phyloP scores from a whole-genome alignment of 306 rosid species.

The Cicer pinnatifidum region DNA sequence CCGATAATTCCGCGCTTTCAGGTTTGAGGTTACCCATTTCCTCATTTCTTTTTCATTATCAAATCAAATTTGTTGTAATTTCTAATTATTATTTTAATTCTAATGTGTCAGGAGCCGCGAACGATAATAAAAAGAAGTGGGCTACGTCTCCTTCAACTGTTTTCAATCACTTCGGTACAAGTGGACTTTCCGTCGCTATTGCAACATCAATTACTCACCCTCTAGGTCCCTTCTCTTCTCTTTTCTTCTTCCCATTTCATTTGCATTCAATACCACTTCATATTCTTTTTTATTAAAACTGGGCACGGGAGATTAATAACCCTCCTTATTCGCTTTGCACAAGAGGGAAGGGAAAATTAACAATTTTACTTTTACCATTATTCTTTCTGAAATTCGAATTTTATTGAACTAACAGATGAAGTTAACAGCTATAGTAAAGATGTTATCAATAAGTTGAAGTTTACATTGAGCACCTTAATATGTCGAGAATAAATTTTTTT shows the following conservation, averaged over 20 bases:
- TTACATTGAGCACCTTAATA: constrained; percentile 31
- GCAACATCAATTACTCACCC: constrained; percentile 88
- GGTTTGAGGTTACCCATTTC: constrained; percentile 59
- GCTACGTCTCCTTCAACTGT: constrained; percentile 61
- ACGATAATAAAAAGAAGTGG: constrained; percentile 61
- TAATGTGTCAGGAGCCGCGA: constrained; percentile 50
- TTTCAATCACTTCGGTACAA: constrained; percentile 73
- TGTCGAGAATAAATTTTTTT: constrained; percentile 18
- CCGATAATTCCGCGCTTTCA: constrained; percentile 49
- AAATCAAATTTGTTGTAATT: not conserved
- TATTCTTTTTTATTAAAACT: too few relatives aligned
- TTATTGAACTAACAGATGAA: constrained; percentile 2
- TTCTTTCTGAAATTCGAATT: constrained; percentile 14
- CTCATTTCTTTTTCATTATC: not conserved
- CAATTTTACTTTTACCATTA: not conserved
- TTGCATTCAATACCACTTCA: not conserved
- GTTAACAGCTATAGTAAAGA: constrained; percentile 16
- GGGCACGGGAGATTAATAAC: not conserved
- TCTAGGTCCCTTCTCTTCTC: constrained; percentile 53
- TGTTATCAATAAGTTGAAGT: constrained; percentile 20
- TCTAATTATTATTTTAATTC: not conserved
- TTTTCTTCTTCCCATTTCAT: not conserved
- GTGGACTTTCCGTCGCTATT: constrained; percentile 84
- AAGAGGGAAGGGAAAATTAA: not conserved
- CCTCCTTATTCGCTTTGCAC: not conserved